These are phyloP conservation scores for Trichoderma aggressivum DNA, from an alignment of 2,329 filamentous ascomycete species.

Conservation along the genomic window DNA sequence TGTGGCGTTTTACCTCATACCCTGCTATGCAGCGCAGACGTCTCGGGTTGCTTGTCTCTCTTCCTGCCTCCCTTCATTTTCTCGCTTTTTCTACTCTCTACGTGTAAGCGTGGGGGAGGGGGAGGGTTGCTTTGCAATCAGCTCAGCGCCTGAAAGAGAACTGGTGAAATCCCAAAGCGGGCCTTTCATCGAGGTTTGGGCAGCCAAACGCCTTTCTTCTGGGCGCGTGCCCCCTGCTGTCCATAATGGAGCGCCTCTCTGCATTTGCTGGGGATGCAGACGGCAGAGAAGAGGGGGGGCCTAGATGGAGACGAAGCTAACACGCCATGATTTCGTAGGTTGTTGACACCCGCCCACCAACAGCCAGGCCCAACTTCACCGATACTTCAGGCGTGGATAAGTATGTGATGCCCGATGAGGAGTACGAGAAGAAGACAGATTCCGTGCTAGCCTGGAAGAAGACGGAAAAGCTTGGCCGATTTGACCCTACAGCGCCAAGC, in stretches of 20 bases:
- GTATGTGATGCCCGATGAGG: conserved; percentile 79
- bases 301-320: conserved; percentile 27
- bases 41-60: conserved; percentile 16
- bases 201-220: conserved; percentile 13
- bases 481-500: conserved; percentile 78
- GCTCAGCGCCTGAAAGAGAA: background rate
- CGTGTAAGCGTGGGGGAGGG: background rate
- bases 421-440: conserved; percentile 83
- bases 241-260: background rate
- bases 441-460: conserved; percentile 96
- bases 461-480: conserved; percentile 89
- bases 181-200: conserved; percentile 6
- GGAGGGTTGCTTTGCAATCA: background rate
- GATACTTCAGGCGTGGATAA: conserved; percentile 82
- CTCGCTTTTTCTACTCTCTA: background rate
- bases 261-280: conserved; percentile 12
- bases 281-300: conserved; percentile 7
- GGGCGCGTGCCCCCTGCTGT: background rate
- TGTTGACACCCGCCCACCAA: conserved; percentile 72
- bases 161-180: conserved; percentile 13
- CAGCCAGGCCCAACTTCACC: conserved; percentile 72
- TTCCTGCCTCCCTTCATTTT: background rate
- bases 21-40: conserved; percentile 18
- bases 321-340: conserved; percentile 53
- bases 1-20: conserved; percentile 5